phyloP scores from a whole-genome alignment of 306 rosid species.

The Glycine soja region DNA sequence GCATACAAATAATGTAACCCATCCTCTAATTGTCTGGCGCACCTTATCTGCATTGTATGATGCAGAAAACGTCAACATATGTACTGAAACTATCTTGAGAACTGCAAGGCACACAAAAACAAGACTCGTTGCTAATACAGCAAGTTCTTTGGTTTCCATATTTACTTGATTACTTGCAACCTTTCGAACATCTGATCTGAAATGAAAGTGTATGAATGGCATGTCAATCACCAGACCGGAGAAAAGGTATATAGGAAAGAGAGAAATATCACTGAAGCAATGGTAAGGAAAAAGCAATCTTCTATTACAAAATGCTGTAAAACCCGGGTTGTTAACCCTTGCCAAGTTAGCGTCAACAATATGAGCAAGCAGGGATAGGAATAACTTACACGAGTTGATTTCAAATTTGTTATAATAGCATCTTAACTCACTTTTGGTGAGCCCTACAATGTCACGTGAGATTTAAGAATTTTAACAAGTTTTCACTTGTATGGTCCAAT shows the following conservation, averaged over 20 bases:
- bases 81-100: constrained; percentile 61
- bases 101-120: constrained; percentile 67
- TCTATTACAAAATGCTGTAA: background rate
- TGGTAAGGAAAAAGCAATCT: background rate
- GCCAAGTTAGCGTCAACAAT: background rate
- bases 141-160: constrained; percentile 73
- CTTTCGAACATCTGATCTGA: constrained; percentile 71
- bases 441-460: background rate
- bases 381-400: constrained; percentile 8
- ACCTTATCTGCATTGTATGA: constrained; percentile 51
- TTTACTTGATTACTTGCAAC: constrained; percentile 64
- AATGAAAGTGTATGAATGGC: background rate
- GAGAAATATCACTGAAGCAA: background rate
- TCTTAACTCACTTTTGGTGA: background rate
- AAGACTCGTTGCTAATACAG: constrained; percentile 70
- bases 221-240: background rate
- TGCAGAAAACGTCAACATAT: constrained; percentile 52
- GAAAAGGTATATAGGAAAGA: background rate
- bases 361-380: constrained; percentile 2
- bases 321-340: background rate
- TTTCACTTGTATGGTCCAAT: background rate
- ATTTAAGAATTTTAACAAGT: background rate
- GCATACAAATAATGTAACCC: constrained; percentile 70
- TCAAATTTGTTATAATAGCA: constrained; percentile 1
- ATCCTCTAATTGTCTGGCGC: constrained; percentile 62